Evolutionary conservation across 1,284 basidiomycete genomes (phyloP).

Genomic region (Apiotrichum sp.): DNA sequence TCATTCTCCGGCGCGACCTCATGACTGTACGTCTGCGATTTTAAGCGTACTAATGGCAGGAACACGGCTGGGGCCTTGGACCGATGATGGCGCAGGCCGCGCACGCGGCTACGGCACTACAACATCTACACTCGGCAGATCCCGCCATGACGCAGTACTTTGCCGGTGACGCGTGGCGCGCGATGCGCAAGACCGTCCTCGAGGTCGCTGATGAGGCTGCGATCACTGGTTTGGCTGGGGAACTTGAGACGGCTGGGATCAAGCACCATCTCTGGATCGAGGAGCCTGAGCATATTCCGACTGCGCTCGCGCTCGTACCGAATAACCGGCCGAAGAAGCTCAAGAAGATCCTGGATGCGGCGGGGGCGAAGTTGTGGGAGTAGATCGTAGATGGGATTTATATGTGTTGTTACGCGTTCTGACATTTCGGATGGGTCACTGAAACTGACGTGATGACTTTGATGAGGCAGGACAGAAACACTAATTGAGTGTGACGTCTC

Average conservation of each 20-base stretch:
- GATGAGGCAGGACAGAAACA: too few species aligned
- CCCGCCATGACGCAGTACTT: slow-evolving; percentile 39
- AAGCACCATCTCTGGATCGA: slow-evolving; percentile 51
- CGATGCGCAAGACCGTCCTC: slow-evolving; percentile 41
- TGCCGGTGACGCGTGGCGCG: slow-evolving; percentile 31
- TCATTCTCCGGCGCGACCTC: slow-evolving; percentile 43
- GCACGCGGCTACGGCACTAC: slow-evolving; percentile 49
- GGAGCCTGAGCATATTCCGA: slow-evolving; percentile 50
- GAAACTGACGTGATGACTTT: too few species aligned
- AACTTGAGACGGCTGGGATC: slow-evolving; percentile 32
- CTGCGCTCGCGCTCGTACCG: slow-evolving; percentile 50
- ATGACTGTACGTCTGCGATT: slow-evolving; percentile 26
- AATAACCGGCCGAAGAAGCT: slow-evolving; percentile 49
- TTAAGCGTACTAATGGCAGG: slow-evolving; percentile 12
- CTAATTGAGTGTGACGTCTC: too few species aligned
- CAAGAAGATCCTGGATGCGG: slow-evolving; percentile 46
- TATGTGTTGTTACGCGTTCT: too few species aligned
- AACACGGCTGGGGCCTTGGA: slow-evolving; percentile 48
- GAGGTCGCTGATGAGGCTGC: slow-evolving; percentile 39
- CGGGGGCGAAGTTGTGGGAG: slow-evolving; percentile 38
- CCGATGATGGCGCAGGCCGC: slow-evolving; percentile 51
- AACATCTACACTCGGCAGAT: slow-evolving; percentile 31
- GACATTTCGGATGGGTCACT: too few species aligned
- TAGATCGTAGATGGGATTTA: slow-evolving; percentile 1
- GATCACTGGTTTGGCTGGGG: slow-evolving; percentile 31